Evolutionary conservation across 2,329 filamentous ascomycete species (phyloP), one percentile per base, ranked within the genome.

Genomic region (Paecilomyces sp.): DNA sequence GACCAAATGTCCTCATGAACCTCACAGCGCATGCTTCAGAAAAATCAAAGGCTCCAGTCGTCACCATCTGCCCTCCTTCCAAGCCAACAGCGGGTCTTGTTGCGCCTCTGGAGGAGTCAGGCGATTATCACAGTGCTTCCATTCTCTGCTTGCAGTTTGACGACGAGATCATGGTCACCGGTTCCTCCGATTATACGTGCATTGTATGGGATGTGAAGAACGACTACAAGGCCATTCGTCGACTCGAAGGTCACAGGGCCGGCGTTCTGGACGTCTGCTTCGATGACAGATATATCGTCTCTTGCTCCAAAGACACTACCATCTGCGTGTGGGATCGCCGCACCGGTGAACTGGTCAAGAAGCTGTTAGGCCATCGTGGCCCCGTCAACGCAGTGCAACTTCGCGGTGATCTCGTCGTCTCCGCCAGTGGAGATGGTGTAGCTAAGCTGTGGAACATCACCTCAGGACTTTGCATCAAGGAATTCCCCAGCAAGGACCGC

Each of bases 351-450:
- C 81, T 95, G 54, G 76, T 96, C 55, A 90, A 90, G 68, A 89
- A 90, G 68, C 83, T 99, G 55, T 84, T 85, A 36, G 94, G 93
- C 7, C 94, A 99, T 74, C 83, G 86, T 1, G 94, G 94, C 0
- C 94, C 94, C 1, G 94, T 99, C 66, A 99, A 99, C 71, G 92
- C 94, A 1, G 92, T 99, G 4, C 93, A 97, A 77, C 85, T 99
- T 74, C 89, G 93, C 58, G 93, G 92, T 61, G 93, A 96, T 75
- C 88, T 92, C 6, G 87, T 97, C 55, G 92, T 97, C 31, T 96
- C 90, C 55, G 96, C 94, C 71, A 94, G 90, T 58, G 94, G 94
- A 59, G 94, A 99, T 74, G 94, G 94, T 67, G 84, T 89, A 56
- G 92, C 96, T 63, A 96, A 95, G 78, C 81, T 99, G 60, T 99